A percentile compares a stretch with the other conserved stretches of the same genome.
These are phyloP conservation scores for Juncus effusus DNA, from an alignment of 176 grass and related monocot species.

Conservation along the genomic window DNA sequence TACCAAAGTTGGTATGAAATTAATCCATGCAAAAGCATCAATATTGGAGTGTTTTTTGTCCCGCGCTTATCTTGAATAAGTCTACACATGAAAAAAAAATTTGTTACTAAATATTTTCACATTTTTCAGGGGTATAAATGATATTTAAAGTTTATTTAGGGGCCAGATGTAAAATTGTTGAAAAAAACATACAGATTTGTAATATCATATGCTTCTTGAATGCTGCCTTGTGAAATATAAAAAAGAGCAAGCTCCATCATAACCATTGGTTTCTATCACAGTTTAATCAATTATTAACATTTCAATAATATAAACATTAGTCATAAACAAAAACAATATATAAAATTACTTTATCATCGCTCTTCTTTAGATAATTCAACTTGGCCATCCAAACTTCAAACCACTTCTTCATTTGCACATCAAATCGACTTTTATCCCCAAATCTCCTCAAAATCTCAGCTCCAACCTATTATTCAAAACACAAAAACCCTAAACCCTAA, in stretches of 20 bases:
- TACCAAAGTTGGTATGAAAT: too few species aligned
- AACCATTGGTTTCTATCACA: slow-evolving; percentile 3
- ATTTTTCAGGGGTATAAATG: background rate
- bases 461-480: background rate
- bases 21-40: slow-evolving; percentile 12
- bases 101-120: background rate
- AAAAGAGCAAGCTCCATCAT: slow-evolving; percentile 23
- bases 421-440: too few species aligned
- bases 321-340: too few species aligned
- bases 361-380: too few species aligned
- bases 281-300: slow-evolving; percentile 1
- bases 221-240: slow-evolving; percentile 15
- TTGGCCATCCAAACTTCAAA: too few species aligned
- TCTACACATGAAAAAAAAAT: background rate
- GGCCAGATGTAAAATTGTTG: background rate
- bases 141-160: background rate
- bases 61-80: background rate
- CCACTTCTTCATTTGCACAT: too few species aligned
- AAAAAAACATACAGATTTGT: slow-evolving; percentile 19
- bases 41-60: background rate
- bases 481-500: too few species aligned
- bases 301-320: background rate
- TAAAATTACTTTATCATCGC: too few species aligned
- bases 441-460: too few species aligned
- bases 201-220: slow-evolving; percentile 12